Evolutionary conservation across 2,329 filamentous ascomycete species (phyloP).

Genomic region (Venturia effusa): DNA sequence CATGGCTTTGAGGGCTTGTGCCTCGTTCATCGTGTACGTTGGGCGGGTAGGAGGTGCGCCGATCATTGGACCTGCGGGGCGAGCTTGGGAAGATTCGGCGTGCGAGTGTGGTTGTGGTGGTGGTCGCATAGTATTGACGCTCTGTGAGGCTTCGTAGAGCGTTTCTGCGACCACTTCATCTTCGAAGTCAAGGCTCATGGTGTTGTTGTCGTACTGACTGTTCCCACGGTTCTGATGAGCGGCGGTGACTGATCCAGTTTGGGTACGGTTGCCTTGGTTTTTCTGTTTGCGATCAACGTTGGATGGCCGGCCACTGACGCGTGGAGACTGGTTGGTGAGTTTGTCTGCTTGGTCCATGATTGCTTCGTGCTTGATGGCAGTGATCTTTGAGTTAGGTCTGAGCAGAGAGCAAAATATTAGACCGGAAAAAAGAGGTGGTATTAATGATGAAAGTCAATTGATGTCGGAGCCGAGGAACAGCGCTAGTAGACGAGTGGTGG

Average conservation of each 20-base stretch:
- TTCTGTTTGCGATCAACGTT: background rate
- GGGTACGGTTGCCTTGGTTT: background rate
- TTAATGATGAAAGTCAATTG: background rate
- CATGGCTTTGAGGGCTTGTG: constrained; percentile 2
- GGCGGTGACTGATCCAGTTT: background rate
- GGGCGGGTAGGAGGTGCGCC: background rate
- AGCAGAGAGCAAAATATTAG: background rate
- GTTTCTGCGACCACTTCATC: background rate
- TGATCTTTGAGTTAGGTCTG: background rate
- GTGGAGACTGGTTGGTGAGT: background rate
- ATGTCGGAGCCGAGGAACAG: background rate
- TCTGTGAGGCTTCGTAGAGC: background rate
- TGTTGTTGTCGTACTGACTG: background rate
- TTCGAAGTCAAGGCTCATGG: constrained; percentile 1
- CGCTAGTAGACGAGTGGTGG: background rate
- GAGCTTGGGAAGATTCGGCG: background rate
- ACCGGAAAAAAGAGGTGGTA: background rate
- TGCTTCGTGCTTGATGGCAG: background rate
- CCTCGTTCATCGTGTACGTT: background rate
- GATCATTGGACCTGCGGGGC: background rate
- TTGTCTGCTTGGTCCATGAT: background rate
- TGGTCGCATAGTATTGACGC: background rate
- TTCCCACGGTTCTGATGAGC: background rate
- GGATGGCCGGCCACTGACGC: background rate
- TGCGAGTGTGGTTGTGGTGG: background rate